phyloP scores from a whole-genome alignment of 2,329 filamentous ascomycete genomes.

The Aspergillus intermedius region DNA sequence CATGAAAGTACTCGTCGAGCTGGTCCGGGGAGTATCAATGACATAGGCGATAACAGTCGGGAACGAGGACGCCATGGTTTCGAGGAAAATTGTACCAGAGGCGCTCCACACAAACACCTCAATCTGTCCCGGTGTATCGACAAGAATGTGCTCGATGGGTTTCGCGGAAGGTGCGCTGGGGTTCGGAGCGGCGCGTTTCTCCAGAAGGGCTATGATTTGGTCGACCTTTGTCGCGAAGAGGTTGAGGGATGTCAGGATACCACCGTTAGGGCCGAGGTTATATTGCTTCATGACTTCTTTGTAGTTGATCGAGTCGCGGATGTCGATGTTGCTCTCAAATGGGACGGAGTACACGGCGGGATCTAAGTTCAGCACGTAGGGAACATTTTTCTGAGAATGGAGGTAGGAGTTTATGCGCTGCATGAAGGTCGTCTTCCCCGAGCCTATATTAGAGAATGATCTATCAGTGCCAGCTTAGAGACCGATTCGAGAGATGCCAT shows the following conservation, averaged over 20 bases:
- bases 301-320: constrained; percentile 97
- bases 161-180: constrained; percentile 40
- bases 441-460: constrained; percentile 48
- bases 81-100: constrained; percentile 86
- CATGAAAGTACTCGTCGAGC: constrained; percentile 96
- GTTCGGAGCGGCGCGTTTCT: constrained; percentile 71
- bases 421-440: constrained; percentile 99
- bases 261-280: constrained; percentile 93
- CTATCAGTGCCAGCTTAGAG: background rate
- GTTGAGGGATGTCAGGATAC: constrained; percentile 90
- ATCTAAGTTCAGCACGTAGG: constrained; percentile 96
- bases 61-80: constrained; percentile 86
- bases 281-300: constrained; percentile 99
- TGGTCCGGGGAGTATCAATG: constrained; percentile 90
- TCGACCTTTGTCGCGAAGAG: constrained; percentile 98
- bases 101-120: constrained; percentile 99
- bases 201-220: constrained; percentile 79
- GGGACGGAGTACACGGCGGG: constrained; percentile 89
- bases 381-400: constrained; percentile 69
- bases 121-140: constrained; percentile 96
- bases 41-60: constrained; percentile 96
- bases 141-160: constrained; percentile 73
- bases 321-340: constrained; percentile 97
- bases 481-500: background rate
- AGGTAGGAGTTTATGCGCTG: constrained; percentile 93